These are phyloP conservation scores for Phoma sp. DNA, from an alignment of 2,329 filamentous ascomycete genomes.

Conservation along the genomic window DNA sequence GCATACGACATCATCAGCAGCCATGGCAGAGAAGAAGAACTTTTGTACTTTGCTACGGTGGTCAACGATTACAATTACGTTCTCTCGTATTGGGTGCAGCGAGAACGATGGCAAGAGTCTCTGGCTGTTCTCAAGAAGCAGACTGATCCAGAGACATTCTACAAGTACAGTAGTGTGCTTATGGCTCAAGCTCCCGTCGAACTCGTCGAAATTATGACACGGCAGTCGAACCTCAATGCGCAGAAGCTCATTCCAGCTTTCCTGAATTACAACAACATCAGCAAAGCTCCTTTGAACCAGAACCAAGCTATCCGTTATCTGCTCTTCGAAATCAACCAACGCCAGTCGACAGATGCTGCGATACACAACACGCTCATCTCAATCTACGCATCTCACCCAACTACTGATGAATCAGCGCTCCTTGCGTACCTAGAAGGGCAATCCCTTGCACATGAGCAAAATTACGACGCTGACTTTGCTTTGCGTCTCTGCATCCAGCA, in stretches of 20 bases:
- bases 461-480: conserved; percentile 95
- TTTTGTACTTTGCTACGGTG: conserved; percentile 87
- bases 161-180: conserved; percentile 94
- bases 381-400: conserved; percentile 87
- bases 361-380: conserved; percentile 97
- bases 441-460: conserved; percentile 73
- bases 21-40: conserved; percentile 90
- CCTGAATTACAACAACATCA: conserved; percentile 88
- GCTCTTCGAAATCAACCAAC: conserved; percentile 88
- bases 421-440: conserved; percentile 90
- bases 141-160: conserved; percentile 90
- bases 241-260: conserved; percentile 91
- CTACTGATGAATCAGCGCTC: conserved; percentile 82
- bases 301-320: conserved; percentile 96
- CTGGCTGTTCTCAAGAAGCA: conserved; percentile 90
- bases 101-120: conserved; percentile 89
- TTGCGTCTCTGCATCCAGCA: conserved; percentile 94
- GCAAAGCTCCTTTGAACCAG: conserved; percentile 66
- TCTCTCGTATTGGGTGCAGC: conserved; percentile 94
- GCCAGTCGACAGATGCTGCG: conserved; percentile 79
- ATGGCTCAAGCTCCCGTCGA: conserved; percentile 88
- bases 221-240: conserved; percentile 82
- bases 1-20: conserved; percentile 96
- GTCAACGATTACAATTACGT: conserved; percentile 95
- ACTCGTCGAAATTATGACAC: conserved; percentile 93